These are phyloP conservation scores for Pseudonitzschia multistriata DNA, from an alignment of 108 stramenopile genomes.

Conservation along the genomic window DNA sequence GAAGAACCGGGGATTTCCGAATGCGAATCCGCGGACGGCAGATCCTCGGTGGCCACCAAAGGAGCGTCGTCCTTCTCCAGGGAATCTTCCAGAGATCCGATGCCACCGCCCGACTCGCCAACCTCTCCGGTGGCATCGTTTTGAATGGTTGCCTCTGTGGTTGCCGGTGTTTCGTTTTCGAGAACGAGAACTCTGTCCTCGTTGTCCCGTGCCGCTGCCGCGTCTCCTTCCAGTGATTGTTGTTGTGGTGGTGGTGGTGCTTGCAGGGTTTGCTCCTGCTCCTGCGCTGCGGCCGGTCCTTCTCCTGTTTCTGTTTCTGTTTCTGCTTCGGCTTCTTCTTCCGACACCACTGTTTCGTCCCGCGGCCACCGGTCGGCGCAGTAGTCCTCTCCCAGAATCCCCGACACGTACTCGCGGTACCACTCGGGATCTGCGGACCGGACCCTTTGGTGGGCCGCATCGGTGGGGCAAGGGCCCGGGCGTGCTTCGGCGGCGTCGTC, in stretches of 20 bases:
- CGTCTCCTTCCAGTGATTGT: neutral
- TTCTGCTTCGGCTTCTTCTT: neutral
- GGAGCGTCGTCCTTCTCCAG: too few species aligned
- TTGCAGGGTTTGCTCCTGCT: neutral
- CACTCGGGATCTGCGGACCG: conserved; percentile 36
- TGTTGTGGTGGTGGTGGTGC: neutral
- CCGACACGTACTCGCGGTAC: conserved; percentile 40
- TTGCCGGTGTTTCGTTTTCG: too few species aligned
- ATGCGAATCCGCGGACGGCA: too few species aligned
- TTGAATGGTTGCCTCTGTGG: neutral
- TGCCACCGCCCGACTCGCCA: too few species aligned
- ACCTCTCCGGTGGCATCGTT: neutral
- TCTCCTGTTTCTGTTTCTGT: neutral
- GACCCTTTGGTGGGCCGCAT: conserved; percentile 18
- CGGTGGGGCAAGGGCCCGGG: neutral
- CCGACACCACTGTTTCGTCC: too few species aligned
- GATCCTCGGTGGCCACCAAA: too few species aligned
- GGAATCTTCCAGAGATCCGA: too few species aligned
- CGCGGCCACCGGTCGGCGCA: conserved; percentile 10
- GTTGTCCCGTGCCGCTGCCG: too few species aligned
- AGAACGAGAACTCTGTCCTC: too few species aligned
- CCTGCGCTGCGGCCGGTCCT: neutral
- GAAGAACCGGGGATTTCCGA: too few species aligned
- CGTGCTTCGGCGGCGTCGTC: neutral
- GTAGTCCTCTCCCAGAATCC: conserved; percentile 33